phyloP scores from a whole-genome alignment of 495 filamentous ascomycete species.

The Penicillium coprophilum region DNA sequence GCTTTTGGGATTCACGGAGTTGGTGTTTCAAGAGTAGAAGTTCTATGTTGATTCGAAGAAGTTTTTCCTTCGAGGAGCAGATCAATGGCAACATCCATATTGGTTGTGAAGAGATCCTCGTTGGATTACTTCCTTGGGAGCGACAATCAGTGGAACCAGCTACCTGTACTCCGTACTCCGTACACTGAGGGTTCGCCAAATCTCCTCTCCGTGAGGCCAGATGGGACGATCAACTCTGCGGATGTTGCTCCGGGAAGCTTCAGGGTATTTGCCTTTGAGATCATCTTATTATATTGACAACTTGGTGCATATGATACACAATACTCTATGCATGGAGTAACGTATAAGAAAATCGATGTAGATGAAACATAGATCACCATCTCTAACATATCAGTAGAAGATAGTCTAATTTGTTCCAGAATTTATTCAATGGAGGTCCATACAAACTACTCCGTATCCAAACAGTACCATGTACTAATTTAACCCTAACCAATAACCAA shows the following conservation, averaged over 20 bases:
- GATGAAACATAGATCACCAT: background rate
- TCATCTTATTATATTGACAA: background rate
- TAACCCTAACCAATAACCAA: slow-evolving; percentile 12
- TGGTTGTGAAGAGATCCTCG: slow-evolving; percentile 23
- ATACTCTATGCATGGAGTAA: background rate
- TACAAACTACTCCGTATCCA: background rate
- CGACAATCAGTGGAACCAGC: slow-evolving; percentile 36
- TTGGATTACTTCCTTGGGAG: slow-evolving; percentile 22
- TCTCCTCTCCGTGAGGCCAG: slow-evolving; percentile 13
- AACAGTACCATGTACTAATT: slow-evolving; percentile 4
- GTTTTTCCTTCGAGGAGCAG: slow-evolving; percentile 13
- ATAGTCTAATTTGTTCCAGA: background rate
- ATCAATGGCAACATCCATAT: background rate
- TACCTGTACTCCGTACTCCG: slow-evolving; percentile 10
- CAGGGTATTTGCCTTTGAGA: slow-evolving; percentile 1
- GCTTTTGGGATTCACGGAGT: background rate
- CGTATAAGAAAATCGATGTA: background rate
- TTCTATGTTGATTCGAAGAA: slow-evolving; percentile 6
- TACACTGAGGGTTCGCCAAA: slow-evolving; percentile 9
- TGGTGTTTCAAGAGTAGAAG: background rate
- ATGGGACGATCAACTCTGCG: slow-evolving; percentile 17
- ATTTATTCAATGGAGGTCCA: slow-evolving; percentile 1
- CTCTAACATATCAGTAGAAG: background rate
- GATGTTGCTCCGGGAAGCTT: slow-evolving; percentile 7
- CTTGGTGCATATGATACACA: slow-evolving; percentile 4